These are phyloP conservation scores for Cryphonectria japonica DNA, from an alignment of 2,329 filamentous ascomycete genomes.

Conservation along the genomic window DNA sequence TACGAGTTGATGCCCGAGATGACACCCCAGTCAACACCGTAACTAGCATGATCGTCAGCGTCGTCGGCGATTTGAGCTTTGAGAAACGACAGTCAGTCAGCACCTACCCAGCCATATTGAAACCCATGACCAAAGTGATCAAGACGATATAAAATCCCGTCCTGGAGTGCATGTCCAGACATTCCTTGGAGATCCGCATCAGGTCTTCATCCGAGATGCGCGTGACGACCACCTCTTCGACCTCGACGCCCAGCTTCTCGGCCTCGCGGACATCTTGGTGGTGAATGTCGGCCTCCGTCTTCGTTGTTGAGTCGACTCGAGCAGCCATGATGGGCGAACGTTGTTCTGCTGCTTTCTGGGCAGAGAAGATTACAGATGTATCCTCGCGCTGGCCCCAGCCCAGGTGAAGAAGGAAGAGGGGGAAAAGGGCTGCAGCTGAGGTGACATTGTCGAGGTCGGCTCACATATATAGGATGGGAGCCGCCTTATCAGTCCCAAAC, in stretches of 20 bases:
- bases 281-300: constrained; percentile 31
- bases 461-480: constrained; percentile 21
- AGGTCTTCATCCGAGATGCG: constrained; percentile 52
- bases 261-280: constrained; percentile 37
- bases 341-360: background rate
- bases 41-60: constrained; percentile 31
- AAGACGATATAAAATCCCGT: constrained; percentile 46
- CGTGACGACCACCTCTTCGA: constrained; percentile 50
- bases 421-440: background rate
- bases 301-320: constrained; percentile 22
- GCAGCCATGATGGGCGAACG: constrained; percentile 28
- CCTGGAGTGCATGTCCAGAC: constrained; percentile 45
- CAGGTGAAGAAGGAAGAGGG: background rate
- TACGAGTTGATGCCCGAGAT: constrained; percentile 51
- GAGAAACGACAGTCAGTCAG: background rate
- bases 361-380: background rate
- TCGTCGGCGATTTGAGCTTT: background rate
- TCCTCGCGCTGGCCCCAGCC: background rate
- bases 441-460: constrained; percentile 3
- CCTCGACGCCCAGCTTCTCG: constrained; percentile 39
- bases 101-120: constrained; percentile 46
- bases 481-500: constrained; percentile 11
- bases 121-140: constrained; percentile 51
- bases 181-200: constrained; percentile 45
- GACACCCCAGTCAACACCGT: constrained; percentile 54